phyloP scores from a whole-genome alignment of 805 yeast species.

The Kodamaea lidongshanica region DNA sequence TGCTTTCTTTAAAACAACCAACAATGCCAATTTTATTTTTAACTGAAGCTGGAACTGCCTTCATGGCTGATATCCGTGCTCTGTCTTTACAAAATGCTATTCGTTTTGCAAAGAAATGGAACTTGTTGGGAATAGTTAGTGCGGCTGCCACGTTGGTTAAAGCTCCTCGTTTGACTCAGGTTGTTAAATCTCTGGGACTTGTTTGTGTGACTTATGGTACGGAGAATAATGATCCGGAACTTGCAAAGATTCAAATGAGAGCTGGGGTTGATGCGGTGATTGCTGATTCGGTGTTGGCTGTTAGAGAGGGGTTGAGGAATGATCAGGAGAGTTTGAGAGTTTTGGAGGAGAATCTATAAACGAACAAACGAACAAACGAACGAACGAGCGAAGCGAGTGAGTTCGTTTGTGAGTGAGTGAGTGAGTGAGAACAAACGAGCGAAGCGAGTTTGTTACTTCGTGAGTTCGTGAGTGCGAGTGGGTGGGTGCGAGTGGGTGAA shows the following conservation, averaged over 20 bases:
- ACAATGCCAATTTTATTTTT: slow-evolving; percentile 84
- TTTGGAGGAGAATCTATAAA: slow-evolving; percentile 16
- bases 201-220: slow-evolving; percentile 92
- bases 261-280: slow-evolving; percentile 99
- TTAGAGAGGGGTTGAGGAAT: slow-evolving; percentile 66
- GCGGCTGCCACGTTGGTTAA: slow-evolving; percentile 82
- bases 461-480: too few relatives aligned
- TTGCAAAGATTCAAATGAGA: slow-evolving; percentile 77
- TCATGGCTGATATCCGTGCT: slow-evolving; percentile 89
- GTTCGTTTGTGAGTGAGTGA: too few relatives aligned
- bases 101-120: slow-evolving; percentile 87
- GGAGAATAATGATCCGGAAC: slow-evolving; percentile 76
- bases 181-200: slow-evolving; percentile 84
- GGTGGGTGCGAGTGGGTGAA: too few relatives aligned
- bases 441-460: too few relatives aligned
- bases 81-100: slow-evolving; percentile 85
- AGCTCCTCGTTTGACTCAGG: slow-evolving; percentile 84
- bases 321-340: slow-evolving; percentile 20
- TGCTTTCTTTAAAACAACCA: slow-evolving; percentile 87
- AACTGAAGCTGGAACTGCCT: slow-evolving; percentile 79
- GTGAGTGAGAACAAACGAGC: too few relatives aligned
- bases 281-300: slow-evolving; percentile 89
- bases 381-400: too few relatives aligned
- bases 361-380: too few relatives aligned
- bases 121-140: slow-evolving; percentile 82